Base-by-base conservation (phyloP, 163 green algal genomes). In the Coccomyxa subellipsoidea region DNA sequence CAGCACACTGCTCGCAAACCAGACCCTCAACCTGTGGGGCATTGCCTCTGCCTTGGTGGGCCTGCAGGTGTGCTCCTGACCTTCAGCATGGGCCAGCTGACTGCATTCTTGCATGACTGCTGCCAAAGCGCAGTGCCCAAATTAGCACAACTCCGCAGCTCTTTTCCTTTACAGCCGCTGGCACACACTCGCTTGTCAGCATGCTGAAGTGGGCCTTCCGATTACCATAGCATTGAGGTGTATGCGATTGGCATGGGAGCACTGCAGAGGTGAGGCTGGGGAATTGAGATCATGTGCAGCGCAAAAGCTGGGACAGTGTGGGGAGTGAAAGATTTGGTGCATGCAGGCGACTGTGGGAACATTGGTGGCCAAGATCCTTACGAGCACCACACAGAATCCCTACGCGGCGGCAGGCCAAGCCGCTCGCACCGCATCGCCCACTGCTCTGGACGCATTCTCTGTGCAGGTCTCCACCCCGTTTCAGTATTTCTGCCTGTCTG, bases 361-460 rank as follows among this genome's bases (percentile, higher is more conserved):
- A 2, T 80, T 94, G 78, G 88, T 94, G 36, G 90, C 81, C 37
- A 94, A 94, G 78, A 93, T 87, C 0, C 85, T 94, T 21, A 84
- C 84, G 4, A 84, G 75, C 66, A 85, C 90, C 53, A 87, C 80
- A 38, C 76, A 69, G 23, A 88, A 88, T 79, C 85, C 87, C 0
- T 89, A 88, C 10, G 59, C 85, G 5, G 82, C 77, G 0, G 83
- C 70, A 10, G 81, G 78, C 37, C 66, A 75, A 21, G 85, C 83
- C 38, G 81, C 71, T 29, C 38, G 37, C 73, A 81, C 12, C 38
- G 54, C 78, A 29, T 72, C 75, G 0, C 90, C 91, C 36, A 86
- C 90, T 9, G 90, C 90, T 29, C 81, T 94, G 36, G 90, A 94
- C 54, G 88, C 92, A 25, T 94, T 93, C 39, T 86, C 84, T 66